Evolutionary conservation across 805 yeast species (phyloP), one percentile per base, ranked within the genome.

Genomic region (Nakazawaea wyomingensis): DNA sequence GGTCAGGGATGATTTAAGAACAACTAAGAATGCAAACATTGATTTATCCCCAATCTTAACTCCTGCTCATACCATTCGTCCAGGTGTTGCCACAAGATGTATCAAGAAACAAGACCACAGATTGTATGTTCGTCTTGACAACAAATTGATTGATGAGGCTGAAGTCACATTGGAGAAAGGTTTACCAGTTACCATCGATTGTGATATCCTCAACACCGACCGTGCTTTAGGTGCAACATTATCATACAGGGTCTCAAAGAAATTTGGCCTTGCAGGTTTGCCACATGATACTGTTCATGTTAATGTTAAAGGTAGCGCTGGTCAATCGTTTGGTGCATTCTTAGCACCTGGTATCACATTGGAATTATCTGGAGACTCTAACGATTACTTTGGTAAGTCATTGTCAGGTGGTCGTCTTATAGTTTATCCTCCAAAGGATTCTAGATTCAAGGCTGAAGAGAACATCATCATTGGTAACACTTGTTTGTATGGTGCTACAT

Each of bases 301-400:
- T 34, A 85, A 90, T 60, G 78, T 86, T 45, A 74, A 72, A 58
- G 99, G 99, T 51, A 83, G 90, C 45, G 99, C 99, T 22, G 99
- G 99, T 57, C 99, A 91, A 70, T 89, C 97, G 3, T 91, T 93
- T 60, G 99, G 99, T 70, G 99, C 98, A 2, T 91, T 87, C 73
- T 74, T 93, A 55, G 95, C 98, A 38, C 82, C 95, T 5, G 99
- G 99, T 71, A 82, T 91, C 50, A 93, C 98, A 9, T 78, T 91
- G 58, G 95, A 87, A 63, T 73, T 91, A 51, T 96, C 88, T 69
- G 99, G 99, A 72, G 99, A 91, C 66, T 87, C 96, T 53, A 91
- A 91, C 62, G 99, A 91, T 70, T 91, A 93, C 65, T 96, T 93
- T 51, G 99, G 98, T 53, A 91, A 91, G 69, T 97, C 98, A 54